A percentile compares a stretch with the other conserved stretches of the same genome.
Evolutionary conservation across 2,329 filamentous ascomycete genomes (phyloP).

Genomic region (Fusarium sp.): DNA sequence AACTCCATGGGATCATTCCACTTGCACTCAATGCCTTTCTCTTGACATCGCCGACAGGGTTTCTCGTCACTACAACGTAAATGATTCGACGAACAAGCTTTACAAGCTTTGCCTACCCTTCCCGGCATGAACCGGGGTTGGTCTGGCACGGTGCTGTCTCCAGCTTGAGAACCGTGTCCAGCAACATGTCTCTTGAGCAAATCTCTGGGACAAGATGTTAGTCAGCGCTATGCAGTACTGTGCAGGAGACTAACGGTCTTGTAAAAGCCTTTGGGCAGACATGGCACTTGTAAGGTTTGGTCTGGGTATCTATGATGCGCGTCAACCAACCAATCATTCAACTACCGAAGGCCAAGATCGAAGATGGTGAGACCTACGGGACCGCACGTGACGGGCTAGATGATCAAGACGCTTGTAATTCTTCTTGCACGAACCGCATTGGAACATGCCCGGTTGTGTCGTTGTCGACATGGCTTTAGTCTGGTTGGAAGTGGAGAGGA

Average conservation of each 20-base stretch:
- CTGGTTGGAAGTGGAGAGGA: slow-evolving; percentile 8
- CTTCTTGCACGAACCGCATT: slow-evolving; percentile 45
- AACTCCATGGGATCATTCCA: slow-evolving; percentile 34
- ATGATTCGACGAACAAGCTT: slow-evolving; percentile 46
- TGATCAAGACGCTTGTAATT: slow-evolving; percentile 48
- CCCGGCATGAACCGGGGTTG: slow-evolving; percentile 32
- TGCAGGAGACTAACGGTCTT: slow-evolving; percentile 40
- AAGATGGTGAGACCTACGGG: slow-evolving; percentile 39
- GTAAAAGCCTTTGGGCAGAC: slow-evolving; percentile 48
- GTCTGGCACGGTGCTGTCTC: slow-evolving; percentile 2
- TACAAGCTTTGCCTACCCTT: slow-evolving; percentile 45
- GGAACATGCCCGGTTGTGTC: slow-evolving; percentile 41
- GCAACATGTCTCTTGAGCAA: slow-evolving; percentile 42
- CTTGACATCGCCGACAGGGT: slow-evolving; percentile 46
- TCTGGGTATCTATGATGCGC: slow-evolving; percentile 45
- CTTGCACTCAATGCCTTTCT: slow-evolving; percentile 44
- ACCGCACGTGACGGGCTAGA: slow-evolving; percentile 49
- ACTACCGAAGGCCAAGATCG: not conserved
- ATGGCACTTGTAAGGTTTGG: slow-evolving; percentile 47
- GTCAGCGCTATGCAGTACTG: not conserved
- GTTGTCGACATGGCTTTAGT: slow-evolving; percentile 15
- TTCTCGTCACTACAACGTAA: slow-evolving; percentile 48
- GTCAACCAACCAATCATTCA: not conserved
- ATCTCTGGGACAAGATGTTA: slow-evolving; percentile 34
- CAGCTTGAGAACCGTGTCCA: slow-evolving; percentile 34